Evolutionary conservation across 768 basidiomycete genomes (phyloP).

Genomic region (Postia placenta): DNA sequence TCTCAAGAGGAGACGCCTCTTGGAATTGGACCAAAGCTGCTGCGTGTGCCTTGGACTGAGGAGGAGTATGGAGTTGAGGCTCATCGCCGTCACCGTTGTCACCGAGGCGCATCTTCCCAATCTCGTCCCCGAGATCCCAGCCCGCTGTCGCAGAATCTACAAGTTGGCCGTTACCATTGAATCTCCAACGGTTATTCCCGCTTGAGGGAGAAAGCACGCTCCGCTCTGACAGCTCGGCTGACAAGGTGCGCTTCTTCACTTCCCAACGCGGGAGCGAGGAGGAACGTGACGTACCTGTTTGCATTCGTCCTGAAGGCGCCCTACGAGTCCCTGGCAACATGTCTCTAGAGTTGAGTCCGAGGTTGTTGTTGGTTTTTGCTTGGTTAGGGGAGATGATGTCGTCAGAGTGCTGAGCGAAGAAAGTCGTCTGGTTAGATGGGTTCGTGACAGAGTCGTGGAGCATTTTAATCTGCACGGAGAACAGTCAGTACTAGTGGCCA

Average conservation of each 20-base stretch:
- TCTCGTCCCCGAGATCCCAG: slow-evolving; percentile 72
- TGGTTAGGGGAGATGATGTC: slow-evolving; percentile 26
- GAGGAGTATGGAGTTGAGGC: slow-evolving; percentile 55
- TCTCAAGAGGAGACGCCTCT: slow-evolving; percentile 68
- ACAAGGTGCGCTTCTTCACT: slow-evolving; percentile 9
- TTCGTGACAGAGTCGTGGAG: slow-evolving; percentile 69
- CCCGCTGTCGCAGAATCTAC: slow-evolving; percentile 52
- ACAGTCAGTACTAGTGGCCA: neutral
- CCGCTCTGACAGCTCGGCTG: slow-evolving; percentile 33
- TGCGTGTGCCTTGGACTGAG: slow-evolving; percentile 54
- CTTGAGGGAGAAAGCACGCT: slow-evolving; percentile 31
- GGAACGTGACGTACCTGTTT: slow-evolving; percentile 16
- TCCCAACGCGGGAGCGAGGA: slow-evolving; percentile 1
- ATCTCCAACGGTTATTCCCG: slow-evolving; percentile 51
- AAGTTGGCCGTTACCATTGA: slow-evolving; percentile 58
- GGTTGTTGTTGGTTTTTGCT: slow-evolving; percentile 25
- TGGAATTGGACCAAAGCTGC: slow-evolving; percentile 49
- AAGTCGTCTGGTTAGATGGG: slow-evolving; percentile 36
- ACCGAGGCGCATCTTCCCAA: slow-evolving; percentile 65
- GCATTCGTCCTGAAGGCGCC: slow-evolving; percentile 16
- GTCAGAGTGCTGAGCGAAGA: slow-evolving; percentile 28
- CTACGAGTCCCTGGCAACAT: slow-evolving; percentile 20
- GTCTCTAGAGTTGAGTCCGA: slow-evolving; percentile 27
- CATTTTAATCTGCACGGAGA: slow-evolving; percentile 15
- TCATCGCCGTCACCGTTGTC: slow-evolving; percentile 46